Base-by-base conservation (phyloP, 768 basidiomycete genomes). In the Infundibulicybe gibba region DNA sequence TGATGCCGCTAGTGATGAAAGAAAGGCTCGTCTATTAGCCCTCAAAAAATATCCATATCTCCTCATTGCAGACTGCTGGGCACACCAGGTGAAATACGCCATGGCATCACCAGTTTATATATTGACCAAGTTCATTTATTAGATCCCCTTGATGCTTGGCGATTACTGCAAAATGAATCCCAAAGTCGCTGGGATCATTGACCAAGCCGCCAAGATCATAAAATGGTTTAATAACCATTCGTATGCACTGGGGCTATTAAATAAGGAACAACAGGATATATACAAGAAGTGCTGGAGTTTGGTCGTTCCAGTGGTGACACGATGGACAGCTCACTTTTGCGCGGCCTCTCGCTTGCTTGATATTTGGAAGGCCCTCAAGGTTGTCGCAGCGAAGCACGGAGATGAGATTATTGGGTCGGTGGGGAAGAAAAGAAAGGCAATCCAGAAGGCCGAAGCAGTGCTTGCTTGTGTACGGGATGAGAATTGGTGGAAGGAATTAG, bases 161-260 rank as follows among this genome's bases (percentile, higher is more conserved):
- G n/a, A n/a, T n/a, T n/a, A n/a, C n/a, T n/a, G n/a, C n/a, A n/a
- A n/a, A n/a, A n/a, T n/a, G n/a, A n/a, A n/a, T n/a, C n/a, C n/a
- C n/a, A n/a, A n/a, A n/a, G n/a, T n/a, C n/a, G n/a, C n/a, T n/a
- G n/a, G n/a, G n/a, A n/a, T n/a, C n/a, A n/a, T n/a, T n/a, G n/a
- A n/a, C n/a, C n/a, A n/a, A n/a, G n/a, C n/a, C n/a, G n/a, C n/a
- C n/a, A n/a, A 50, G 33, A 35, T 61, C 5, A 43, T 58, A 20
- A 64, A 63, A 31, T 70, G 69, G 68, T 59, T 69, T 40, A 64
- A 63, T 41, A 62, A 61, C 38, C 66, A 71, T 34, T 49, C 53
- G 14, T 38, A 47, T 16, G 62, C 62, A 2, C 56, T 68, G 11
- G 62, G 43, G 10, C 25, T 65, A 3, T 54, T 70, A 30, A 40